Conservation (phyloP, 2,329 filamentous ascomycete species). For the Coleophoma eucalyptorum region DNA sequence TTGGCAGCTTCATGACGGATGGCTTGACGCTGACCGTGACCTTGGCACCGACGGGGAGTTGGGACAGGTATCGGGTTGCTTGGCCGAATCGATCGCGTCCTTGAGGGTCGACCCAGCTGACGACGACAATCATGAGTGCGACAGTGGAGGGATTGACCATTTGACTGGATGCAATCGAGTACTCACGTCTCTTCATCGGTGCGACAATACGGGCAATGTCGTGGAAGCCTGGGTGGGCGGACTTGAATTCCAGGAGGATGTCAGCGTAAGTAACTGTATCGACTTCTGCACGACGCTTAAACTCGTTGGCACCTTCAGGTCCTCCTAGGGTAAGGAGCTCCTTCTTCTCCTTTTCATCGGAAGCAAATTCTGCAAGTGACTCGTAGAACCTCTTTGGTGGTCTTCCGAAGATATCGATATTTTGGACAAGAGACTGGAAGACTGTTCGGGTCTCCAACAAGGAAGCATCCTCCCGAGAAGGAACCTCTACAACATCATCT, state of each 20-base stretch:
- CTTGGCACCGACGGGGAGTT: constrained; percentile 68
- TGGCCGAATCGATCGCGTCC: constrained; percentile 90
- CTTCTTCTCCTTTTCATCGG: constrained; percentile 77
- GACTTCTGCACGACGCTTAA: constrained; percentile 87
- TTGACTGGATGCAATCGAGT: constrained; percentile 98
- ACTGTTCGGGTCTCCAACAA: constrained; percentile 85
- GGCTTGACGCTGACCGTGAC: constrained; percentile 95
- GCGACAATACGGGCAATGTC: constrained; percentile 84
- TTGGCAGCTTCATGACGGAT: constrained; percentile 97
- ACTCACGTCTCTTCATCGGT: constrained; percentile 94
- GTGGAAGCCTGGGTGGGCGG: constrained; percentile 82
- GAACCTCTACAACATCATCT: constrained; percentile 85
- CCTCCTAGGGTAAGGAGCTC: constrained; percentile 74
- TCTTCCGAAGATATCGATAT: constrained; percentile 94
- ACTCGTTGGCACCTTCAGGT: constrained; percentile 78
- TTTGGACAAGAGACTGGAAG: constrained; percentile 86
- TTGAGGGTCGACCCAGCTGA: constrained; percentile 87
- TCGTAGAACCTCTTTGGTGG: constrained; percentile 99
- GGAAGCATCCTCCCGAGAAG: constrained; percentile 71
- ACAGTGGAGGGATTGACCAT: constrained; percentile 89
- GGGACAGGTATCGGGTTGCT: constrained; percentile 84
- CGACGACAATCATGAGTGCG: constrained; percentile 93
- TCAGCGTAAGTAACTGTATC: constrained; percentile 92
- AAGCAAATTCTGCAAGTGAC: constrained; percentile 78
- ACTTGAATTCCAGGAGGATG: constrained; percentile 82